A percentile compares a stretch with the other conserved stretches of the same genome.
phyloP scores from a whole-genome alignment of 768 basidiomycete species.

The Basidioascus undulatus region DNA sequence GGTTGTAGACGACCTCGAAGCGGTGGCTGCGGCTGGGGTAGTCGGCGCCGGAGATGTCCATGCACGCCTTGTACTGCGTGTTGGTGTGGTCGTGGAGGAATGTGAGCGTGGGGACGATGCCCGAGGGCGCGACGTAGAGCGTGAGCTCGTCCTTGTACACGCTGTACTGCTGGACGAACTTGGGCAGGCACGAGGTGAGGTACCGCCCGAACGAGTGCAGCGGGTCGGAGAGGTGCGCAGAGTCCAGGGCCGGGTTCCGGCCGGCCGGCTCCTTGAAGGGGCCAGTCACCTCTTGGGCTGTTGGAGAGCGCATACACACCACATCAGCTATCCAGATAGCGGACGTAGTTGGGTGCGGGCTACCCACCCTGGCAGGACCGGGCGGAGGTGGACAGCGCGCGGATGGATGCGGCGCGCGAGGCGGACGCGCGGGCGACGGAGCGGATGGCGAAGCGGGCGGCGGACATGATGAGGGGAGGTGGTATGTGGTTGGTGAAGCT shows the following conservation, averaged over 20 bases:
- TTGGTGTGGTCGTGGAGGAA: constrained; percentile 90
- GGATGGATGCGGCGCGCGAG: too few species aligned
- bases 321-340: too few species aligned
- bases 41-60: constrained; percentile 90
- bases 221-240: constrained; percentile 45
- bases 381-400: too few species aligned
- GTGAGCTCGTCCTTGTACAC: constrained; percentile 88
- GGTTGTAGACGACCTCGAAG: constrained; percentile 91
- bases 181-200: constrained; percentile 75
- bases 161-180: constrained; percentile 94
- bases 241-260: constrained; percentile 54
- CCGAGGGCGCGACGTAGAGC: constrained; percentile 61
- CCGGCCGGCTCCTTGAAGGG: constrained; percentile 81
- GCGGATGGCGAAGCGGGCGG: too few species aligned
- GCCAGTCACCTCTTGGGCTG: constrained; percentile 16
- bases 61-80: constrained; percentile 73
- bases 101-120: constrained; percentile 56
- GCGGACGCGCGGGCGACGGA: too few species aligned
- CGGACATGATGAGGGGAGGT: too few species aligned
- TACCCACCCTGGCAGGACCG: too few species aligned
- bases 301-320: too few species aligned
- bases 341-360: too few species aligned
- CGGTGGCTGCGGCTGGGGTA: constrained; percentile 78
- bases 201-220: constrained; percentile 86
- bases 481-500: too few species aligned